phyloP scores from a whole-genome alignment of 2,329 filamentous ascomycete genomes.

The Fusarium miscanthi region DNA sequence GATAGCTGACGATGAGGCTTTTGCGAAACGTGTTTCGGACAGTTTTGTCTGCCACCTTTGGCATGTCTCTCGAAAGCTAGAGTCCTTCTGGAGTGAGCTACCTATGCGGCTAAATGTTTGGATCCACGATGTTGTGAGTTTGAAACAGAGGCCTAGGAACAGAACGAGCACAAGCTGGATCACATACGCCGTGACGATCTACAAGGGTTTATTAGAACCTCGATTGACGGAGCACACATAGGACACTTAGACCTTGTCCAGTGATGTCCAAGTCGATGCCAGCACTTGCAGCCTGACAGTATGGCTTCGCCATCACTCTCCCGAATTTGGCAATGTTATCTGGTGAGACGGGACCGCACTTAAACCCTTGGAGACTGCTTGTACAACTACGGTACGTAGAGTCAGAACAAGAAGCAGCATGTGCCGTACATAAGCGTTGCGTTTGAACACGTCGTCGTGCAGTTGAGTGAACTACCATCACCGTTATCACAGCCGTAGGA shows the following conservation, averaged over 20 bases:
- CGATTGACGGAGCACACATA: too few relatives aligned
- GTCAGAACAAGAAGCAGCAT: neutral
- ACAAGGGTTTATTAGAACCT: fast-evolving
- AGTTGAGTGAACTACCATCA: neutral
- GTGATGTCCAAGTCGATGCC: neutral
- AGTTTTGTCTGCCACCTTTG: neutral
- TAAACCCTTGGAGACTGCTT: neutral
- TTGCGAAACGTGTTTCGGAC: neutral
- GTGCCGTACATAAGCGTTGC: neutral
- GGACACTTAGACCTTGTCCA: too few relatives aligned
- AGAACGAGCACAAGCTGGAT: neutral
- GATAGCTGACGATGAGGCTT: neutral
- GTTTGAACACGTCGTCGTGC: neutral
- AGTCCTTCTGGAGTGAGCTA: neutral
- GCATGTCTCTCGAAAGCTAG: fast-evolving
- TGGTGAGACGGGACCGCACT: neutral
- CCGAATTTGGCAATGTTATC: neutral
- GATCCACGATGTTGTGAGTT: neutral
- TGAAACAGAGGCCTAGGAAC: neutral
- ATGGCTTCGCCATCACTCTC: neutral
- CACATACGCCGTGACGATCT: conserved; percentile 1
- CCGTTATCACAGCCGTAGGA: neutral
- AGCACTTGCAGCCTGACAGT: neutral
- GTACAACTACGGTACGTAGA: conserved; percentile 1
- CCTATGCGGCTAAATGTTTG: neutral